Conservation (phyloP, 2,329 filamentous ascomycete genomes). For the Zymoseptoria pseudotritici region DNA sequence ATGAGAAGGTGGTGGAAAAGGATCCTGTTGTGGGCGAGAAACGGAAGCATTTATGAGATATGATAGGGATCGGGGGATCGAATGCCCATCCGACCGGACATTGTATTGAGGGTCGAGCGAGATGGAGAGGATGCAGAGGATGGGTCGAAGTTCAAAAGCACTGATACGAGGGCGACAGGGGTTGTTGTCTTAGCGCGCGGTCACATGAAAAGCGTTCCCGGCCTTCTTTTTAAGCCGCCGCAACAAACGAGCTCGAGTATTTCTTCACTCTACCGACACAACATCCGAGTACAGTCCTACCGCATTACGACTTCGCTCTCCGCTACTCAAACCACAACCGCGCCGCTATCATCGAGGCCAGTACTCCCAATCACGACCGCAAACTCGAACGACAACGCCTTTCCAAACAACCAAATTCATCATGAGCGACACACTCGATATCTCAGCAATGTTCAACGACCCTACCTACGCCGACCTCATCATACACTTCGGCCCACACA, state of each 20-base stretch:
- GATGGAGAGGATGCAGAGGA: no score
- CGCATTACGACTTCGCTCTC: neutral
- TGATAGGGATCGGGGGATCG: no score
- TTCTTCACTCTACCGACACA: neutral
- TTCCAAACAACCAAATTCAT: neutral
- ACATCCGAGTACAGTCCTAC: neutral
- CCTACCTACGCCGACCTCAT: neutral
- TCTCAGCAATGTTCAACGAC: neutral
- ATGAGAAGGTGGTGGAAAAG: no score
- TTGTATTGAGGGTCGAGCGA: no score
- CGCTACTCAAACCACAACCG: neutral
- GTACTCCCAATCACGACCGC: neutral
- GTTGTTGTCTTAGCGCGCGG: neutral
- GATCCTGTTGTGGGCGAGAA: no score
- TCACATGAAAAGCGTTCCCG: neutral
- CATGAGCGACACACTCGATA: neutral
- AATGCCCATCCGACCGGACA: no score
- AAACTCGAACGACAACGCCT: neutral
- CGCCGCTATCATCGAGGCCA: neutral
- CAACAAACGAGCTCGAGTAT: neutral
- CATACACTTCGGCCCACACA: neutral
- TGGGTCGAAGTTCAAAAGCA: no score
- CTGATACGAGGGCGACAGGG: no score
- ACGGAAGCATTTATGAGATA: no score
- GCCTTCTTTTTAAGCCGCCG: neutral